Percentiles rank a stretch among this genome's conserved stretches.
These are phyloP conservation scores for Penicillium brasilianum DNA, from an alignment of 2,329 filamentous ascomycete genomes.

Conservation along the genomic window DNA sequence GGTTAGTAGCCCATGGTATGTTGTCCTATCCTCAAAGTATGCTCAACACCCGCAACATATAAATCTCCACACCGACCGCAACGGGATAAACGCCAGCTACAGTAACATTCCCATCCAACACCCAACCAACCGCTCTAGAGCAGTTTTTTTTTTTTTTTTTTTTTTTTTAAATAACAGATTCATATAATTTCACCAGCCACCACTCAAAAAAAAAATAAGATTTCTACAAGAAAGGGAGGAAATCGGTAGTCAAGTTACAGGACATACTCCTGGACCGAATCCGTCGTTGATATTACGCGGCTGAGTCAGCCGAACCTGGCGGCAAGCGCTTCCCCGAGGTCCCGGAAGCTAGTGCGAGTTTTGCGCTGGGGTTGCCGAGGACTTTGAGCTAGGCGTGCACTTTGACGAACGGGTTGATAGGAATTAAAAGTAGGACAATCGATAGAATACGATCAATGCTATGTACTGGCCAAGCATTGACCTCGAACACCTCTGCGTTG, in stretches of 20 bases:
- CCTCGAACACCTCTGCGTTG: slow-evolving; percentile 17
- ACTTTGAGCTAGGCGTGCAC: slow-evolving; percentile 9
- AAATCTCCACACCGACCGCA: not conserved
- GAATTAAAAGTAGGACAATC: slow-evolving; percentile 8
- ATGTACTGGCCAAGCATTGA: slow-evolving; percentile 14
- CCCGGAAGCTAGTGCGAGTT: slow-evolving; percentile 29
- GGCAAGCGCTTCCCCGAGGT: slow-evolving; percentile 29
- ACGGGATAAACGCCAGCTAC: not conserved
- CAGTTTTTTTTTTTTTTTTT: not conserved
- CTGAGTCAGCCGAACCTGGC: slow-evolving; percentile 29
- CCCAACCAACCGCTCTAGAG: not conserved
- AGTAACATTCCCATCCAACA: not conserved
- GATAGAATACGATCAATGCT: not conserved
- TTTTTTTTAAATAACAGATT: no score
- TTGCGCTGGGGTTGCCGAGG: slow-evolving; percentile 22
- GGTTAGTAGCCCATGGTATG: no score
- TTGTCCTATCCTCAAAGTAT: no score
- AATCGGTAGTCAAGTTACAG: not conserved
- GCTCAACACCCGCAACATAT: not conserved
- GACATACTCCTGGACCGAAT: not conserved
- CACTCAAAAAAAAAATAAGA: not conserved
- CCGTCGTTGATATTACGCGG: slow-evolving; percentile 22
- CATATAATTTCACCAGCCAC: not conserved
- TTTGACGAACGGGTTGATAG: not conserved
- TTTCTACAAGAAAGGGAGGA: not conserved